Percentiles rank a stretch among this genome's conserved stretches.
phyloP scores from a whole-genome alignment of 352 stramenopile genomes.

The Phytophthora litchii region DNA sequence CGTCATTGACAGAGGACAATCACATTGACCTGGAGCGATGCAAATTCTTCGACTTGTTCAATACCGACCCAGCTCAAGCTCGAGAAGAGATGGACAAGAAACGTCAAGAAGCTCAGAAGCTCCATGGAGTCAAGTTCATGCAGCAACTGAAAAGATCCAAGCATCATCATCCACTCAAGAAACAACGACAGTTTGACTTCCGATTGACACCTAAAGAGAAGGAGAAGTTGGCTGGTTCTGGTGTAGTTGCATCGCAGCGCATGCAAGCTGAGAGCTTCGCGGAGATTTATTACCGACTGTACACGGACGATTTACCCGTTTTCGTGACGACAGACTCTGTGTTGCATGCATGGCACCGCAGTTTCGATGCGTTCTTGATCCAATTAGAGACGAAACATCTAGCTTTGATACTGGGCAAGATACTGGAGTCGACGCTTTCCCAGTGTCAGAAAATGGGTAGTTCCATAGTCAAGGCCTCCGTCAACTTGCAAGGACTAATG shows the following conservation, averaged over 20 bases:
- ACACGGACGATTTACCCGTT: slow-evolving; percentile 38
- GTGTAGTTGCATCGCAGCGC: slow-evolving; percentile 22
- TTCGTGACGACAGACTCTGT: slow-evolving; percentile 42
- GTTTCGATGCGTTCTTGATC: slow-evolving; percentile 39
- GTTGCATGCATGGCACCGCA: slow-evolving; percentile 45
- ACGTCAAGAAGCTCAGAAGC: slow-evolving; percentile 7
- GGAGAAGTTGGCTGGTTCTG: slow-evolving; percentile 14
- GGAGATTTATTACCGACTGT: slow-evolving; percentile 35
- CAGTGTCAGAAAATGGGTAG: neutral
- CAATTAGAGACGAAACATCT: slow-evolving; percentile 12
- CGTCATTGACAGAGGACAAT: neutral
- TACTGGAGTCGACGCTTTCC: neutral
- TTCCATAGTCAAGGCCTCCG: neutral
- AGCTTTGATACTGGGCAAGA: no score
- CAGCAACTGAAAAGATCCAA: slow-evolving; percentile 2
- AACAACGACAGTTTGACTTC: slow-evolving; percentile 21
- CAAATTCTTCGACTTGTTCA: slow-evolving; percentile 22
- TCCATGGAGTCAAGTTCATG: slow-evolving; percentile 5
- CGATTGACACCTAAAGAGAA: slow-evolving; percentile 24
- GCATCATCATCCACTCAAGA: slow-evolving; percentile 21
- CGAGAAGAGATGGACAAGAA: slow-evolving; percentile 1
- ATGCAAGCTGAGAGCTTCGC: slow-evolving; percentile 38
- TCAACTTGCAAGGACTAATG: no score
- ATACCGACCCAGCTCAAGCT: slow-evolving; percentile 17
- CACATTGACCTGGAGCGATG: neutral